Base-by-base conservation (phyloP, 2,329 filamentous ascomycete species). In the Xylariaceae sp. region DNA sequence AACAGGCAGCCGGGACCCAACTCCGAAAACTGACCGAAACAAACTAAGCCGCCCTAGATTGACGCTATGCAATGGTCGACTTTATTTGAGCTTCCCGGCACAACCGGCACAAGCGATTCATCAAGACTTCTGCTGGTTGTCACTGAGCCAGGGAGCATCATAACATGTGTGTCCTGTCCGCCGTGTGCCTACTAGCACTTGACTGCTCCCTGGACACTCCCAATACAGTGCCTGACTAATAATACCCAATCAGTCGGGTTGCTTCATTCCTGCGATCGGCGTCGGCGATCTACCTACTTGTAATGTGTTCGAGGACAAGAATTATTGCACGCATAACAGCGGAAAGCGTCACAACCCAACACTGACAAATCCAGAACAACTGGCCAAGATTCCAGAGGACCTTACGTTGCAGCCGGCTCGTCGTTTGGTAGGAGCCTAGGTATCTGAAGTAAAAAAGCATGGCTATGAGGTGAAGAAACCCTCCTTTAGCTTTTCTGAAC, bases 1-100 rank as follows among this genome's bases (percentile, higher is more conserved):
- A 21, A 28, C 17, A 48, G 44, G 47, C 57, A 61, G 54, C 61
- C 62, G 60, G 64, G n/a, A 57, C 53, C 61, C 54, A 48, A 54
- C 51, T 57, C 59, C 65, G 36, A 47, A 21, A 36, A 34, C 28
- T 29, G 29, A 37, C 48, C 48, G 59, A 67, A 66, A 65, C 46
- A 54, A 56, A 59, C 60, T 58, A 67, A 53, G 45, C 47, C 53
- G 21, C 61, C 58, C 47, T 51, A 14, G 49, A 31, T 14, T 51
- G 40, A 34, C 58, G 43, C 47, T 53, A 53, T 39, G 19, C 24
- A 45, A 43, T 44, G 24, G 33, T 45, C 21, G 44, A 28, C 29
- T 40, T 37, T 47, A 52, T n/a, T n/a, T n/a, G 41, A 52, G 36
- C 48, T 52, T 49, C 40, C 51, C n/a, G n/a, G 34, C 39, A 16